Conservation (phyloP, 257 asterid genomes). For the Solanum chilense region DNA sequence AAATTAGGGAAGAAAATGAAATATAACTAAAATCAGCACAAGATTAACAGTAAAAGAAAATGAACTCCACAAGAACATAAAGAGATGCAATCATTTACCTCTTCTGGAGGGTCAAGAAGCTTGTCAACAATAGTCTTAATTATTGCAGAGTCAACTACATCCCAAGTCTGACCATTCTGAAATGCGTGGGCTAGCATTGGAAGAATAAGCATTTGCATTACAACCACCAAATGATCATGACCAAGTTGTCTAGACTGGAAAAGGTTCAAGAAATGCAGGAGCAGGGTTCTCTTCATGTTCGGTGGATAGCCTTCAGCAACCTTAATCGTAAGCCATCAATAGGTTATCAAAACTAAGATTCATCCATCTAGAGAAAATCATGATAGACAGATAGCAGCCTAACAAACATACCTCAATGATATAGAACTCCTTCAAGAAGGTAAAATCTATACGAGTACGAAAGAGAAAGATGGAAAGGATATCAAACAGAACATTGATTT, state of each 20-base stretch:
- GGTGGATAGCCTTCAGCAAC: slow-evolving; percentile 97
- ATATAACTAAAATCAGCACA: not conserved
- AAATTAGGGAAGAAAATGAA: not conserved
- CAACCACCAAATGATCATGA: slow-evolving; percentile 94
- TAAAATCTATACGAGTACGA: slow-evolving; percentile 91
- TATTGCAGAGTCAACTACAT: slow-evolving; percentile 80
- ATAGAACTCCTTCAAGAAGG: slow-evolving; percentile 96
- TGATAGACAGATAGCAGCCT: slow-evolving; percentile 1
- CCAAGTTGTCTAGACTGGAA: slow-evolving; percentile 78
- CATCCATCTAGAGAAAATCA: not conserved
- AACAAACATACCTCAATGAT: slow-evolving; percentile 67
- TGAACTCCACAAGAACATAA: not conserved
- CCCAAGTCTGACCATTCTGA: slow-evolving; percentile 97
- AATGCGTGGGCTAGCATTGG: slow-evolving; percentile 98
- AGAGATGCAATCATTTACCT: slow-evolving; percentile 37
- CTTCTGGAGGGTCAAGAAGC: slow-evolving; percentile 99
- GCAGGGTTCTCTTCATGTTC: slow-evolving; percentile 77
- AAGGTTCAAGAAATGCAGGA: slow-evolving; percentile 80
- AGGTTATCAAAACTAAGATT: not conserved
- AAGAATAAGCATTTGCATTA: slow-evolving; percentile 98
- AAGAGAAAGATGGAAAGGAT: slow-evolving; percentile 79
- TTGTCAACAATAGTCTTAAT: slow-evolving; percentile 92
- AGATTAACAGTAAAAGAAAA: not conserved
- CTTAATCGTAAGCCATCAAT: slow-evolving; percentile 23
- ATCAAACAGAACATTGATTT: slow-evolving; percentile 85